Evolutionary conservation across 23 red algal genomes (phyloP).

Genomic region (Cyanidiococcus yangmingshanensis): DNA sequence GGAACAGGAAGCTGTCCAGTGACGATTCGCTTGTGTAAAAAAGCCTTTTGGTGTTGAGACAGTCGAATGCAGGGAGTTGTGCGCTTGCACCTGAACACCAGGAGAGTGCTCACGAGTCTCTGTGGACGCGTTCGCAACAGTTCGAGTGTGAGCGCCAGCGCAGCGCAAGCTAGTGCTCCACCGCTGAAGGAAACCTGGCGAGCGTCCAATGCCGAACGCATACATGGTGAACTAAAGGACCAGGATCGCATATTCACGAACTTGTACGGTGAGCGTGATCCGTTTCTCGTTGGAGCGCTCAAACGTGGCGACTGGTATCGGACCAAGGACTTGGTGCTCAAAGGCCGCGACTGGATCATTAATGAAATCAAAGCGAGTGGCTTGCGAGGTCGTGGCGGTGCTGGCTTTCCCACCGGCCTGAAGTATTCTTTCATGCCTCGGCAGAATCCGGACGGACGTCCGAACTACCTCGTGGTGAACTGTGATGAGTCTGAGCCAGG

Average conservation of each 20-base stretch:
- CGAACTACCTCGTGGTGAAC: constrained; percentile 96
- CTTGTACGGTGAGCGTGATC: constrained; percentile 69
- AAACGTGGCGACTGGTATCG: constrained; percentile 96
- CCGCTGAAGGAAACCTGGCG: constrained; percentile 61
- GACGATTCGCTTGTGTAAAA: too few species aligned
- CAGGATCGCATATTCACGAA: constrained; percentile 96
- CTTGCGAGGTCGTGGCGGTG: constrained; percentile 88
- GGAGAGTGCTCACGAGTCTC: too few species aligned
- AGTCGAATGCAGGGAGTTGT: too few species aligned
- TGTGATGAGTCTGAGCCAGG: constrained; percentile 96
- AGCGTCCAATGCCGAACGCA: constrained; percentile 54
- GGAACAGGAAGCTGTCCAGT: too few species aligned
- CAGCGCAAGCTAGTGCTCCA: background rate
- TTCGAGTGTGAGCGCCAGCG: too few species aligned
- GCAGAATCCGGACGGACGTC: constrained; percentile 58
- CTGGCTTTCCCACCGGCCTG: constrained; percentile 87
- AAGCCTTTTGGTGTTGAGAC: too few species aligned
- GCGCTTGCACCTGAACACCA: too few species aligned
- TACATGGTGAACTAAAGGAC: constrained; percentile 58
- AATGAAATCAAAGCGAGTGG: constrained; percentile 80
- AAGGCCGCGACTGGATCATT: constrained; percentile 92
- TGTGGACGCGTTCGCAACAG: too few species aligned
- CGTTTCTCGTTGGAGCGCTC: constrained; percentile 56
- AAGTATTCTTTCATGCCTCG: constrained; percentile 98
- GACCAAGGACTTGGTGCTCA: constrained; percentile 88